Base-by-base conservation (phyloP, 176 grass and related monocot genomes). In the bread wheat (Triticum aestivum) region DNA sequence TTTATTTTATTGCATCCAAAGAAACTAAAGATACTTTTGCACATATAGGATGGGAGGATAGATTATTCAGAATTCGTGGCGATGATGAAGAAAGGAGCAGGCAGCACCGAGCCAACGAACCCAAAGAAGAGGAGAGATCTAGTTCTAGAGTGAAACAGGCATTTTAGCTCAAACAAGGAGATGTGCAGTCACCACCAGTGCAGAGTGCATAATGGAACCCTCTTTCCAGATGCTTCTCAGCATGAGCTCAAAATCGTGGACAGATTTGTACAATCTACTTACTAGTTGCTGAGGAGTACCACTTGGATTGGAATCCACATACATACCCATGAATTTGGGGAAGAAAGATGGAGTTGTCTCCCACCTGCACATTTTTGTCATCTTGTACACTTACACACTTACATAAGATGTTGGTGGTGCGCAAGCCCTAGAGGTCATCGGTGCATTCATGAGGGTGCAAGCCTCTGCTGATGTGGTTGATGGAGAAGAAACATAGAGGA, bases 11-110 rank as follows among this genome's bases (percentile, higher is more conserved):
- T 69, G 66, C n/a, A n/a, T n/a, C n/a, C n/a, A n/a, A n/a, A n/a
- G n/a, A n/a, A n/a, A n/a, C n/a, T n/a, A n/a, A n/a, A n/a, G n/a
- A n/a, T n/a, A n/a, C n/a, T n/a, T n/a, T 69, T 69, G 66, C 41
- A 70, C 61, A 27, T 86, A 52, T 73, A 96, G 94, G 94, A 96
- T 54, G 94, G 94, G 69, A 88, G 91, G 80, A 96, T 96, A 88
- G 93, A 86, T 82, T 91, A 88, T 82, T 88, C 86, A 27, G 89
- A 88, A 64, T 91, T 91, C 12, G 86, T 88, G 70, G 82, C 89
- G 0, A 91, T 91, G 89, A 91, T 85, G 86, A 88, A 83, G 71
- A 91, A 91, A 88, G 86, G 89, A 30, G 35, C 85, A 13, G 78
- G 38, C 5, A 72, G 69, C 73, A 59, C 58, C 0, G 85, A 91